These are phyloP conservation scores for Tubosaeta brunneosetosa DNA, from an alignment of 768 basidiomycete genomes.

Conservation along the genomic window DNA sequence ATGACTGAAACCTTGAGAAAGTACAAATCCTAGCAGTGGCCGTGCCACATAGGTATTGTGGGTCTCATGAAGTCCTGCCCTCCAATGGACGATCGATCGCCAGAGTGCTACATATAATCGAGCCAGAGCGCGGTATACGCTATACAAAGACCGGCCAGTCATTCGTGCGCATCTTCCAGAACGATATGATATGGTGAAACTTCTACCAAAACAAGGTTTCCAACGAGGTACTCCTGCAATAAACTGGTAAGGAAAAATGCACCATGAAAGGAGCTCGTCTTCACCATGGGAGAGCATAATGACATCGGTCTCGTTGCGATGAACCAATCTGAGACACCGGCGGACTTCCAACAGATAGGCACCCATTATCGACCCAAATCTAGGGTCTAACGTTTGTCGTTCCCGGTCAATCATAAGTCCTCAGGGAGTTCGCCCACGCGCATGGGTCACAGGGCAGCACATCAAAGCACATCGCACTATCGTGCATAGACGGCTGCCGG, in stretches of 20 bases:
- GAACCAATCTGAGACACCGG: conserved; percentile 8
- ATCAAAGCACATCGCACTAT: conserved; percentile 4
- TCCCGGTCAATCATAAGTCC: conserved; percentile 3
- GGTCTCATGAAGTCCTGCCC: not conserved
- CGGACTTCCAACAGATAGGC: not conserved
- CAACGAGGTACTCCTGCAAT: conserved; percentile 11
- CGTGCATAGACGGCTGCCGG: not conserved
- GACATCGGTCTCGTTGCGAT: conserved; percentile 7
- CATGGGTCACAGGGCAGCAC: conserved; percentile 9
- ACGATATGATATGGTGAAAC: conserved; percentile 5
- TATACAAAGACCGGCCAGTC: conserved; percentile 8
- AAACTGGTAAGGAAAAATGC: not conserved
- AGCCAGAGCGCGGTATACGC: conserved; percentile 9
- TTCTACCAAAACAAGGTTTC: not conserved
- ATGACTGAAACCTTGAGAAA: not conserved
- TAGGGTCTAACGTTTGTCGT: conserved; percentile 1
- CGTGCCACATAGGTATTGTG: not conserved
- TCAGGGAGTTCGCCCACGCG: conserved; percentile 7
- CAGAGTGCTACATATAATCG: not conserved
- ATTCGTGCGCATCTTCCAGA: conserved; percentile 6
- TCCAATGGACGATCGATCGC: not conserved
- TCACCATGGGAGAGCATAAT: conserved; percentile 12
- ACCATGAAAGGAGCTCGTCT: not conserved
- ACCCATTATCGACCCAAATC: not conserved
- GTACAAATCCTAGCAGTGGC: conserved; percentile 8